Evolutionary conservation across 75 land plant species (phyloP).

Genomic region (Azolla pinnata): DNA sequence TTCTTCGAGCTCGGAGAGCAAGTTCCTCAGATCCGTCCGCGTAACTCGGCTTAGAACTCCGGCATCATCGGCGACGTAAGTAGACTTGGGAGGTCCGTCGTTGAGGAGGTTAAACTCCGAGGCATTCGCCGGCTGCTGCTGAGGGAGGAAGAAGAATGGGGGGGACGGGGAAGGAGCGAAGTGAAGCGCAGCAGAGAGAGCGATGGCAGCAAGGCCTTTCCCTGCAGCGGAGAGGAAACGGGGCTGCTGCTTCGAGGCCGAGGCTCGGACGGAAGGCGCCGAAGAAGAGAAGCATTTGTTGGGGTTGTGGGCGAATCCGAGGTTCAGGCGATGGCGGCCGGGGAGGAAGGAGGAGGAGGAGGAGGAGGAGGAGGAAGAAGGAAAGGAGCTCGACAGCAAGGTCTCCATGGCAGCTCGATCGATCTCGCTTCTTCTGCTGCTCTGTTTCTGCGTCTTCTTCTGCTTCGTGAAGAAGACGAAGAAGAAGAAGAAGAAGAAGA

Average conservation of each 20-base stretch:
- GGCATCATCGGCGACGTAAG: conserved; percentile 79
- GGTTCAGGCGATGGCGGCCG: neutral
- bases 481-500: no score
- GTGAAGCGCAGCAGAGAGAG: conserved; percentile 22
- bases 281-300: neutral
- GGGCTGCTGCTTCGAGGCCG: neutral
- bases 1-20: conserved; percentile 74
- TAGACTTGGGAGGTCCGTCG: conserved; percentile 55
- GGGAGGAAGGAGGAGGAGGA: neutral
- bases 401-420: neutral
- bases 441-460: no score
- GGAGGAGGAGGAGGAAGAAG: neutral
- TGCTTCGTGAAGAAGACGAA: no score
- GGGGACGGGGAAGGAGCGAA: conserved; percentile 10
- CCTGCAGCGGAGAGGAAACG: neutral
- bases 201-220: conserved; percentile 12
- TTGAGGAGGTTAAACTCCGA: conserved; percentile 76
- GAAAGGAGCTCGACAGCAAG: neutral
- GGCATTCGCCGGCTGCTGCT: conserved; percentile 40
- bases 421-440: no score
- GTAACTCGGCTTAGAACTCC: conserved; percentile 80
- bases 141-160: no score
- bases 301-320: neutral
- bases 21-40: conserved; percentile 66
- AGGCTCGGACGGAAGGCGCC: no score